Base-by-base conservation (phyloP, 2,329 filamentous ascomycete genomes). In the Fusarium sp. region DNA sequence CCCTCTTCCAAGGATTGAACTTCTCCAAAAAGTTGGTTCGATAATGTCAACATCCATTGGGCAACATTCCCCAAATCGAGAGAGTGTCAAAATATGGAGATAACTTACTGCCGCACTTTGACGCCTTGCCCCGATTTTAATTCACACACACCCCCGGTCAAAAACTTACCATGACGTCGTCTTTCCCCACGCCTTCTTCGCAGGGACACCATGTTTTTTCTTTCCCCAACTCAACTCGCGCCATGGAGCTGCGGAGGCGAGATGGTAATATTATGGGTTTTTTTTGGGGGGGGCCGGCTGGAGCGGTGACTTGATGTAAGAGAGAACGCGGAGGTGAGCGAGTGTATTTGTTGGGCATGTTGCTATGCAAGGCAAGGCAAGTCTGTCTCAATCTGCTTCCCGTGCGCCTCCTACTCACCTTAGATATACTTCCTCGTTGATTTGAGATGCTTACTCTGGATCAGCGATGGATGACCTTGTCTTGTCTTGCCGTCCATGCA, bases 111-210 rank as follows among this genome's bases (percentile, higher is more conserved):
- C 39, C 23, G 25, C 23, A 43, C 30, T 39, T 61, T 60, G 23
- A 58, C 13, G 48, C 32, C 59, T 9, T 7, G 65, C 69, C 70
- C 74, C 73, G 39, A 43, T 77, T 77, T 70, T 77, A 60, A 71
- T 70, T 37, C 56, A 27, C 45, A 16, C 45, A 25, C 9, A 16
- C 63, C 57, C 48, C 58, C 68, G 58, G 32, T 65, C 30, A 30
- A 10, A 30, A 43, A 10, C 50, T 57, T 70, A 34, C 61, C 58
- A 77, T 79, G 77, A 78, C 77, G 77, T 79, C 76, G 76, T 41
- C 59, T 52, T 77, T 77, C 77, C 71, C 76, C 77, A 78, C 70
- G 68, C 62, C 23, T 48, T 48, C 10, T 59, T 59, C 58, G 18
- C 34, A 54, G 61, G 48, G 25, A n/a, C 64, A 50, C 72, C 59